Evolutionary conservation across 192 early-diverging fungal species (phyloP).

Genomic region (Powellomyces hirtus): DNA sequence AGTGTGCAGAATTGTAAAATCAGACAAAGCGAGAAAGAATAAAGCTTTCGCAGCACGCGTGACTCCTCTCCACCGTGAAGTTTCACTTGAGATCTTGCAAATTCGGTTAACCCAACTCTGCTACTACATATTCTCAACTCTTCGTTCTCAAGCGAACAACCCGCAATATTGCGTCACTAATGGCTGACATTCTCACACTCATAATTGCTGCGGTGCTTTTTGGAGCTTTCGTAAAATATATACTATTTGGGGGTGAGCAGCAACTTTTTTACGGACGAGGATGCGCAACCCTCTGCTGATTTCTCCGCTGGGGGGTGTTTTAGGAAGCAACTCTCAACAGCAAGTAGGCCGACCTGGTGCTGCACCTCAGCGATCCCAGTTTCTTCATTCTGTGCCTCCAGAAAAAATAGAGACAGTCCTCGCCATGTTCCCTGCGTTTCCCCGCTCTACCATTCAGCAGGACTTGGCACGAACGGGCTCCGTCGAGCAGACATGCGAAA

Average conservation of each 20-base stretch:
- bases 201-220: not conserved
- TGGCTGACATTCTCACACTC: not conserved
- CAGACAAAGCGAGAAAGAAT: too few species aligned
- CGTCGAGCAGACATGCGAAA: conserved; percentile 77
- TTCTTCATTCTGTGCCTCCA: not conserved
- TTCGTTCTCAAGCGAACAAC: too few species aligned
- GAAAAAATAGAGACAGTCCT: conserved; percentile 65
- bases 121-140: too few species aligned
- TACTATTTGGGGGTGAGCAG: too few species aligned
- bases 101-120: too few species aligned
- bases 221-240: not conserved
- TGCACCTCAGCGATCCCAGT: not conserved
- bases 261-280: not conserved
- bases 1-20: too few species aligned
- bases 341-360: not conserved
- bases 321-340: not conserved
- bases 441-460: conserved; percentile 67
- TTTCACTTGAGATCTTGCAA: too few species aligned
- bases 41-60: too few species aligned
- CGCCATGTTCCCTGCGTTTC: conserved; percentile 81
- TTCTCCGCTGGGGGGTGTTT: not conserved
- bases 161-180: too few species aligned
- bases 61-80: too few species aligned
- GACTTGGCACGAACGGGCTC: conserved; percentile 81
- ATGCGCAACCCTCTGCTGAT: too few species aligned